Conservation (phyloP, 2,329 filamentous ascomycete genomes). For the Didymella exigua region DNA sequence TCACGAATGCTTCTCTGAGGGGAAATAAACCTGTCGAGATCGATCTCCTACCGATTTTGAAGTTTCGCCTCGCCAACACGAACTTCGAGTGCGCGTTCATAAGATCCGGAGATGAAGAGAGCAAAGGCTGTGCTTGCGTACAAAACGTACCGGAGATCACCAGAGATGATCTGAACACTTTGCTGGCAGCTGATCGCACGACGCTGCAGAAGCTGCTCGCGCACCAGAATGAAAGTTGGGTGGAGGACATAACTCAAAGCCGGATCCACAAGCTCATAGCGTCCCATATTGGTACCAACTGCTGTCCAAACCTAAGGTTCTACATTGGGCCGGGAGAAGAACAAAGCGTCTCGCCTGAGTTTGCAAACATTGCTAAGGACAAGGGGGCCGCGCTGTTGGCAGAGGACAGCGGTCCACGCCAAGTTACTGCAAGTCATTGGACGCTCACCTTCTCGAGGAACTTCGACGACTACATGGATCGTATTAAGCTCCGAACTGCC, state of each 20-base stretch:
- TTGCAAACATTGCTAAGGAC: neutral
- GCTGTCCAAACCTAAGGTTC: neutral
- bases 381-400: neutral
- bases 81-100: neutral
- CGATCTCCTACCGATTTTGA: constrained; percentile 2
- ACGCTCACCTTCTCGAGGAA: neutral
- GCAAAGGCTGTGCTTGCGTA: neutral
- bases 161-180: neutral
- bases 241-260: neutral
- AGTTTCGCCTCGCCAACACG: neutral
- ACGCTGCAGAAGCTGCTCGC: neutral
- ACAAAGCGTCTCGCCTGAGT: neutral
- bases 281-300: neutral
- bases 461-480: neutral
- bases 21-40: neutral
- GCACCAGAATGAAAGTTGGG: neutral
- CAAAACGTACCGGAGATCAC: neutral
- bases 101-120: neutral
- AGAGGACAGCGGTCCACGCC: neutral
- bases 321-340: neutral
- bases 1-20: neutral
- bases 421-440: neutral
- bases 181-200: neutral
- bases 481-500: neutral
- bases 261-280: neutral